phyloP scores from a whole-genome alignment of 495 filamentous ascomycete genomes.

The Neurospora sp. region DNA sequence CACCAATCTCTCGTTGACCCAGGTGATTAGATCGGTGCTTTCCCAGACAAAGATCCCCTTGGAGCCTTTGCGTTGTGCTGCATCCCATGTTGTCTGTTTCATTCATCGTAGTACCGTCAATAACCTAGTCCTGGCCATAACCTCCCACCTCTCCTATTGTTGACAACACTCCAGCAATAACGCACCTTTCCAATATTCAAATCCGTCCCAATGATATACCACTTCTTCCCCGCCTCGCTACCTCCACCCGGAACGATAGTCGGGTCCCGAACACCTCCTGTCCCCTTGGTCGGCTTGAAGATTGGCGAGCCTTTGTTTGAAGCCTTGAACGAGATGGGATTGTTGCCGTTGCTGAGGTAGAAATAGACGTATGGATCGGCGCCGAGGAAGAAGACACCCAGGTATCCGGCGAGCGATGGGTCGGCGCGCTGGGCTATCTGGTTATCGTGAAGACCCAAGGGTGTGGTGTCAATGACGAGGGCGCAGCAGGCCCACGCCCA shows the following conservation, averaged over 20 bases:
- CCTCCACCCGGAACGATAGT: slow-evolving; percentile 38
- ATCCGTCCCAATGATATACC: slow-evolving; percentile 47
- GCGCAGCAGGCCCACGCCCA: not conserved
- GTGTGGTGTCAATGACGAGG: not conserved
- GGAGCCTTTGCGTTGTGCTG: slow-evolving; percentile 37
- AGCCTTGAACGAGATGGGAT: slow-evolving; percentile 35
- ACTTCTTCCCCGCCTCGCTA: slow-evolving; percentile 38
- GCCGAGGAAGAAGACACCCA: slow-evolving; percentile 45
- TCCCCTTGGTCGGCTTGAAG: slow-evolving; percentile 39
- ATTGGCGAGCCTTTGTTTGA: slow-evolving; percentile 39
- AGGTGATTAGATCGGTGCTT: slow-evolving; percentile 39
- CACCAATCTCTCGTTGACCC: slow-evolving; percentile 37
- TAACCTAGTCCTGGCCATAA: not conserved
- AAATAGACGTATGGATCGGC: slow-evolving; percentile 45
- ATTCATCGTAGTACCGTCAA: not conserved
- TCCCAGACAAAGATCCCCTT: slow-evolving; percentile 47
- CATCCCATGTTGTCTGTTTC: slow-evolving; percentile 40
- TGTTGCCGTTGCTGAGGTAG: slow-evolving; percentile 43
- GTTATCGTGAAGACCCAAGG: not conserved
- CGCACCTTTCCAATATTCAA: slow-evolving; percentile 39
- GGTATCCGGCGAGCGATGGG: slow-evolving; percentile 33
- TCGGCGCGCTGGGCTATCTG: slow-evolving; percentile 25
- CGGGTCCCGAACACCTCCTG: slow-evolving; percentile 40
- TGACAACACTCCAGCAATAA: not conserved
- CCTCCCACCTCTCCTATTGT: not conserved